phyloP scores from a whole-genome alignment of 257 asterid species.

The Jacaranda mimosifolia region DNA sequence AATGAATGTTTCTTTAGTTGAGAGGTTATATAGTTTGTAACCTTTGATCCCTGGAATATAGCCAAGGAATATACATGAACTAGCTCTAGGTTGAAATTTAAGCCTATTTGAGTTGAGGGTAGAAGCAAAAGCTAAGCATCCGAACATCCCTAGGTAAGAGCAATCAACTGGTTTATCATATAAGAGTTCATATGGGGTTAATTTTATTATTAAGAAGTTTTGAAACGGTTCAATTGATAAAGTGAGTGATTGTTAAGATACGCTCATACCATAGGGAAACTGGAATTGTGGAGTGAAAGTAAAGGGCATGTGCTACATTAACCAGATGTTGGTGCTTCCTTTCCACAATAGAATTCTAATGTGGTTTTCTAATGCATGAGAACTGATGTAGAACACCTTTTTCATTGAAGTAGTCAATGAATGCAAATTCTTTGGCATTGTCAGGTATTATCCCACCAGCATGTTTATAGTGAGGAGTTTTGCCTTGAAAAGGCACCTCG shows the following conservation, averaged over 20 bases:
- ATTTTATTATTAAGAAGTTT: too few relatives aligned
- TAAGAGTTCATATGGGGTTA: too few relatives aligned
- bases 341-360: not conserved
- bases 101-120: not conserved
- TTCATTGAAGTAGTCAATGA: too few relatives aligned
- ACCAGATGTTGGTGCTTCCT: not conserved
- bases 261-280: not conserved
- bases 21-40: too few relatives aligned
- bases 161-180: not conserved
- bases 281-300: not conserved
- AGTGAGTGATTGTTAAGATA: too few relatives aligned
- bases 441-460: not conserved
- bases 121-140: not conserved
- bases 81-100: not conserved
- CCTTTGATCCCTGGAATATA: not conserved
- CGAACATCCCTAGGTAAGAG: too few relatives aligned
- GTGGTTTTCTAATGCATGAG: not conserved
- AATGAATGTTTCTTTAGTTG: not conserved
- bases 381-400: not conserved
- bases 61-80: not conserved
- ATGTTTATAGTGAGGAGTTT: too few relatives aligned
- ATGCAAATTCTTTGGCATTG: not conserved
- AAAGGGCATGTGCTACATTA: not conserved
- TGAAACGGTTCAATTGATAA: too few relatives aligned
- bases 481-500: too few relatives aligned